phyloP scores from a whole-genome alignment of 2,329 filamentous ascomycete species.

The Neopestalotiopsis sp. region DNA sequence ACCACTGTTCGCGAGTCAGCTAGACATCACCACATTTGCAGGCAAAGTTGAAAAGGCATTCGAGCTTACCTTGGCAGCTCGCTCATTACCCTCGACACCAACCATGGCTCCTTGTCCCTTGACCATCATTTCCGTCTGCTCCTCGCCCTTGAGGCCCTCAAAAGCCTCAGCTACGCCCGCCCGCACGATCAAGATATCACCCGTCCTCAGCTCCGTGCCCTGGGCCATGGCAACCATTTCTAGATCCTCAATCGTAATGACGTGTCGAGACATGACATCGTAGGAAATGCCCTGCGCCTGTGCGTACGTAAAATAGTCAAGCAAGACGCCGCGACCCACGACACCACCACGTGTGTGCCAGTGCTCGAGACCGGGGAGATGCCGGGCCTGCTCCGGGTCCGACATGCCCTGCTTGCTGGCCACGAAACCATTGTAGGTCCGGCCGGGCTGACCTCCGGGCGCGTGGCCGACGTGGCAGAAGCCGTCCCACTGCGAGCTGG shows the following conservation, averaged over 20 bases:
- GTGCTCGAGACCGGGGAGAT: slow-evolving; percentile 17
- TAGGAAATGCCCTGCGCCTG: slow-evolving; percentile 39
- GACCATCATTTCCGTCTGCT: slow-evolving; percentile 23
- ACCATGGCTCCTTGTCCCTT: slow-evolving; percentile 37
- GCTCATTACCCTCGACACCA: slow-evolving; percentile 53
- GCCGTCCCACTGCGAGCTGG: slow-evolving; percentile 21
- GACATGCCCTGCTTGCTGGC: slow-evolving; percentile 15
- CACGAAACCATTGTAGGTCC: slow-evolving; percentile 15
- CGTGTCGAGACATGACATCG: slow-evolving; percentile 43
- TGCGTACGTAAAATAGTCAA: slow-evolving; percentile 57
- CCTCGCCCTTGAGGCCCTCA: slow-evolving; percentile 35
- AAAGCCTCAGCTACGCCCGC: slow-evolving; percentile 48
- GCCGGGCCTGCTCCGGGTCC: neutral
- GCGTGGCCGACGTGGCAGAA: slow-evolving; percentile 19
- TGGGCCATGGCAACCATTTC: slow-evolving; percentile 49
- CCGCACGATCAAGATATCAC: slow-evolving; percentile 63
- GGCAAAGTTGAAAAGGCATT: neutral
- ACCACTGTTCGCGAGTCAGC: slow-evolving; percentile 45
- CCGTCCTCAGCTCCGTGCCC: slow-evolving; percentile 46
- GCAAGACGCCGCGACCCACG: slow-evolving; percentile 53
- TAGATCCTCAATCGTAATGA: slow-evolving; percentile 49
- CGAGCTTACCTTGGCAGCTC: slow-evolving; percentile 42
- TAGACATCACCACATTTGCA: neutral
- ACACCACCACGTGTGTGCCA: slow-evolving; percentile 43
- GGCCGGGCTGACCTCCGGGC: neutral